phyloP scores from a whole-genome alignment of 2,329 filamentous ascomycete species.

The Trichoderma koningiopsis region DNA sequence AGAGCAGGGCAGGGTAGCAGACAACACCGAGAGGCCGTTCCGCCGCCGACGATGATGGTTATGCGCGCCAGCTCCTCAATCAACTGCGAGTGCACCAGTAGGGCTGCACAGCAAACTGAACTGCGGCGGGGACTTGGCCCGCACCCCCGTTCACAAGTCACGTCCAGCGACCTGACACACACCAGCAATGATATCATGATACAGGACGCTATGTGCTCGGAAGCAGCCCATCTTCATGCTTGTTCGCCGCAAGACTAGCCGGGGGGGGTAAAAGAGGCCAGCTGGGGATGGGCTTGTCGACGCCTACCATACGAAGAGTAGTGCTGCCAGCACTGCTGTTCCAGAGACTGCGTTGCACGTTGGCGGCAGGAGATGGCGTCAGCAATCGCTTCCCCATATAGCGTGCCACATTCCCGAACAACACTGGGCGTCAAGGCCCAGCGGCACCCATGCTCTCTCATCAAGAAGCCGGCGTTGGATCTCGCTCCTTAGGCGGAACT shows the following conservation, averaged over 20 bases:
- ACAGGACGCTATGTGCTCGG: conserved; percentile 31
- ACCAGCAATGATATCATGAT: conserved; percentile 39
- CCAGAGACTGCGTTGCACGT: conserved; percentile 18
- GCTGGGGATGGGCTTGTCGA: conserved; percentile 6
- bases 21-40: not conserved
- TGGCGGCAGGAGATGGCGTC: conserved; percentile 24
- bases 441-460: conserved; percentile 22
- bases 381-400: conserved; percentile 24
- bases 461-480: conserved; percentile 16
- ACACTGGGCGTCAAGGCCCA: conserved; percentile 15
- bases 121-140: conserved; percentile 23
- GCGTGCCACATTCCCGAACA: conserved; percentile 24
- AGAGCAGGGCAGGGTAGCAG: not conserved
- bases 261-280: conserved; percentile 21
- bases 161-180: conserved; percentile 17
- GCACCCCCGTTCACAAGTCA: conserved; percentile 27
- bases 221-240: conserved; percentile 28
- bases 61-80: conserved; percentile 20
- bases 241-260: conserved; percentile 25
- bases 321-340: not conserved
- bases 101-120: conserved; percentile 24
- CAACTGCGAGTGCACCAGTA: conserved; percentile 17
- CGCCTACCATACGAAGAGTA: not conserved
- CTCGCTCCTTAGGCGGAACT: conserved; percentile 8
- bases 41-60: conserved; percentile 12